These are phyloP conservation scores for Bauhinia variegata DNA, from an alignment of 306 rosid genomes.

Conservation along the genomic window DNA sequence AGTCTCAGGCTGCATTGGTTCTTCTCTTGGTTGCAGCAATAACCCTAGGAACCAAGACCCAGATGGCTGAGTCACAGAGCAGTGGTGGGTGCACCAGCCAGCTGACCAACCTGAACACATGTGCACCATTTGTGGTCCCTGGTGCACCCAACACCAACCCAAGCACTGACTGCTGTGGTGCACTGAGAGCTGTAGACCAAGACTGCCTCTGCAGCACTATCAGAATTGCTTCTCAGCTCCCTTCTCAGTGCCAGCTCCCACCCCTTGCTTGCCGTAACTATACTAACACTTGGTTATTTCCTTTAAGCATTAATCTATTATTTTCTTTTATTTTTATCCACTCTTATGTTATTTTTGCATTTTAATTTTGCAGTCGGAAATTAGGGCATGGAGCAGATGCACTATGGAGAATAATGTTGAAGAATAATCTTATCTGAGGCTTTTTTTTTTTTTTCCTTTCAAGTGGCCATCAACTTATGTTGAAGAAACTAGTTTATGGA, in stretches of 20 bases:
- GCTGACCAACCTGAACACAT: slow-evolving; percentile 53
- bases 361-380: too few species aligned
- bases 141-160: slow-evolving; percentile 51
- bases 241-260: slow-evolving; percentile 55
- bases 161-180: slow-evolving; percentile 55
- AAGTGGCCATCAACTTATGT: too few species aligned
- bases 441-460: too few species aligned
- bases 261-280: slow-evolving; percentile 50
- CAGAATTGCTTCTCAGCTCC: slow-evolving; percentile 59
- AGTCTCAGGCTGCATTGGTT: slow-evolving; percentile 37
- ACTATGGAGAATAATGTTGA: too few species aligned
- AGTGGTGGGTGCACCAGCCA: slow-evolving; percentile 38
- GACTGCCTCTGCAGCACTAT: slow-evolving; percentile 70
- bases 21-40: slow-evolving; percentile 34
- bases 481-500: too few species aligned
- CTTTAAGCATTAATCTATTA: too few species aligned
- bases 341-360: too few species aligned
- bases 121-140: slow-evolving; percentile 69
- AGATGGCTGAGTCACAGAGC: slow-evolving; percentile 45
- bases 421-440: too few species aligned
- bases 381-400: too few species aligned
- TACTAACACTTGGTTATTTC: too few species aligned
- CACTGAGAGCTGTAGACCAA: slow-evolving; percentile 47
- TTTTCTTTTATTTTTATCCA: too few species aligned
- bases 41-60: slow-evolving; percentile 25